A percentile compares a stretch with the other conserved stretches of the same genome.
phyloP scores from a whole-genome alignment of 495 filamentous ascomycete genomes.

The Xylaria acuta region DNA sequence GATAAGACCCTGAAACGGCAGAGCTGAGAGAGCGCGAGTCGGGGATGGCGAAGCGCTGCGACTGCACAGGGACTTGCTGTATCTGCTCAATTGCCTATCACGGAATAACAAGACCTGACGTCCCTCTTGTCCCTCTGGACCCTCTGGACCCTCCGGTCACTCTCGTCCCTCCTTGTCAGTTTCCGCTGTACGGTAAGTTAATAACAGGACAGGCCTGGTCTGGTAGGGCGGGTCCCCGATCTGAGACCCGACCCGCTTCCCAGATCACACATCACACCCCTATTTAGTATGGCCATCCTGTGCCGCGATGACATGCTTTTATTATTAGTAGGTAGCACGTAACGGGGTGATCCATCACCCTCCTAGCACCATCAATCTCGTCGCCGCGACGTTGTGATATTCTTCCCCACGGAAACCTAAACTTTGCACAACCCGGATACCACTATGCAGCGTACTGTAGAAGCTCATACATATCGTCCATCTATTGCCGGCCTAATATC shows the following conservation, averaged over 20 bases:
- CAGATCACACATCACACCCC: slow-evolving; percentile 19
- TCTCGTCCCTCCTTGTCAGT: slow-evolving; percentile 12
- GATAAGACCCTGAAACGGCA: slow-evolving; percentile 23
- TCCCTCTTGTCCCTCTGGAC: no score
- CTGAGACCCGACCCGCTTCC: slow-evolving; percentile 28
- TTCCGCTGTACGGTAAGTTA: slow-evolving; percentile 3
- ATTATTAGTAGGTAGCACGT: slow-evolving; percentile 27
- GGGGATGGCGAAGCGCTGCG: slow-evolving; percentile 19
- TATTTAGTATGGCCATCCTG: slow-evolving; percentile 9
- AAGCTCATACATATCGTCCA: background rate
- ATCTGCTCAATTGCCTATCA: slow-evolving; percentile 29
- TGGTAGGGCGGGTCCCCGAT: slow-evolving; percentile 24
- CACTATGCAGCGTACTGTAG: background rate
- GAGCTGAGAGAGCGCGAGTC: slow-evolving; percentile 26
- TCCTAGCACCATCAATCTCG: background rate
- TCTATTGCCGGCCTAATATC: background rate
- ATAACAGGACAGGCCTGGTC: slow-evolving; percentile 10
- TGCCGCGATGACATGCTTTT: slow-evolving; percentile 26
- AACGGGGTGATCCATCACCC: slow-evolving; percentile 16
- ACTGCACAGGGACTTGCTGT: slow-evolving; percentile 17
- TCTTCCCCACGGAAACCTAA: slow-evolving; percentile 19
- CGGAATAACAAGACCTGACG: slow-evolving; percentile 9
- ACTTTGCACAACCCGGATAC: slow-evolving; percentile 1
- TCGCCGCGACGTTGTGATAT: slow-evolving; percentile 9
- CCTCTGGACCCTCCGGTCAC: no score